phyloP scores from a whole-genome alignment of 2,329 filamentous ascomycete genomes.

The Arthrobotrys sinensis region DNA sequence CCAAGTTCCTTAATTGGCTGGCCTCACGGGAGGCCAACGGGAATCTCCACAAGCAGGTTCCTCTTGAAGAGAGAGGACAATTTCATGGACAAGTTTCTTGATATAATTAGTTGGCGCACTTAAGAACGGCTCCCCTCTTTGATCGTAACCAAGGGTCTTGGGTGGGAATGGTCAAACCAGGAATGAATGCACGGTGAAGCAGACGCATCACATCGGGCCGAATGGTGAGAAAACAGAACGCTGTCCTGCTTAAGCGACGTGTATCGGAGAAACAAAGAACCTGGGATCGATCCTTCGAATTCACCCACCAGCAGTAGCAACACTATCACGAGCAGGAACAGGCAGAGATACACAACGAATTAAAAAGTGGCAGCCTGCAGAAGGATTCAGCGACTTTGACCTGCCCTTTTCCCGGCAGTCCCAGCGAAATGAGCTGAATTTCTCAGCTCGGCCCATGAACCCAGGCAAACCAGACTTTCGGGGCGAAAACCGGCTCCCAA shows the following conservation, averaged over 20 bases:
- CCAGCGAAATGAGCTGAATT: constrained; percentile 56
- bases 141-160: constrained; percentile 25
- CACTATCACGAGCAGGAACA: constrained; percentile 21
- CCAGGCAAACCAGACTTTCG: constrained; percentile 55
- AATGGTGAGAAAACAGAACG: constrained; percentile 15
- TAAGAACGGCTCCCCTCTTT: constrained; percentile 30
- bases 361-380: constrained; percentile 36
- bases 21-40: constrained; percentile 48
- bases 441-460: constrained; percentile 49
- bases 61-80: constrained; percentile 17
- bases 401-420: constrained; percentile 25
- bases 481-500: constrained; percentile 42
- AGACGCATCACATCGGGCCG: constrained; percentile 44
- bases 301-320: not conserved
- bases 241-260: constrained; percentile 53
- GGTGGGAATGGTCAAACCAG: constrained; percentile 20
- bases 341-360: not conserved
- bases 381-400: constrained; percentile 29
- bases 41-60: constrained; percentile 32
- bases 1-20: constrained; percentile 47
- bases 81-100: constrained; percentile 14
- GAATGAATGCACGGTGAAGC: constrained; percentile 18
- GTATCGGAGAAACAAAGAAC: constrained; percentile 33
- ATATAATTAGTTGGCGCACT: constrained; percentile 34
- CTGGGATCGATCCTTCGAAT: constrained; percentile 15